A percentile compares a stretch with the other conserved stretches of the same genome.
phyloP scores from a whole-genome alignment of 768 basidiomycete genomes.

The Suillus subalutaceus region DNA sequence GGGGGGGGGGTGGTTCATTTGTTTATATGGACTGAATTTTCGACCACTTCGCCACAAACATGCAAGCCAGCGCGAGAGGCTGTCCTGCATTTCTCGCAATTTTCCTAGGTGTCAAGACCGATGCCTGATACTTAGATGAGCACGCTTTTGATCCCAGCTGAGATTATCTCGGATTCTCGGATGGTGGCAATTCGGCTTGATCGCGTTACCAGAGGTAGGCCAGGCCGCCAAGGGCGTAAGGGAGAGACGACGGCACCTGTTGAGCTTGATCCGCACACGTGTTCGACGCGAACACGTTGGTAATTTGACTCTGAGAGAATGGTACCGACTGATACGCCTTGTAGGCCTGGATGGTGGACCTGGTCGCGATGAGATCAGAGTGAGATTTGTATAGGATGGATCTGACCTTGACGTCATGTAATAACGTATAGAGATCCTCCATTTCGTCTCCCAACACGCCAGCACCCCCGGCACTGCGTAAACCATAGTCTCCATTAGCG shows the following conservation, averaged over 20 bases:
- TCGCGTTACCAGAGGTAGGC: slow-evolving; percentile 94
- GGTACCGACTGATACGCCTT: slow-evolving; percentile 91
- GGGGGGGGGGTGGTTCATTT: no score
- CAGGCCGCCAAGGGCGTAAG: slow-evolving; percentile 79
- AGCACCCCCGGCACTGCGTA: slow-evolving; percentile 47
- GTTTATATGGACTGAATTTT: neutral
- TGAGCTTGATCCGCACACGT: slow-evolving; percentile 66
- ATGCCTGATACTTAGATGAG: slow-evolving; percentile 97
- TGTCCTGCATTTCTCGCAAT: slow-evolving; percentile 73
- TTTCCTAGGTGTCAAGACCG: slow-evolving; percentile 86
- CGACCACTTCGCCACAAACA: slow-evolving; percentile 86
- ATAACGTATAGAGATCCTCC: slow-evolving; percentile 81
- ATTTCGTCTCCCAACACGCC: slow-evolving; percentile 89
- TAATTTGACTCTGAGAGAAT: slow-evolving; percentile 86
- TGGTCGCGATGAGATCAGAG: slow-evolving; percentile 29
- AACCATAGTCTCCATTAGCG: slow-evolving; percentile 81
- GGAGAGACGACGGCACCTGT: slow-evolving; percentile 77
- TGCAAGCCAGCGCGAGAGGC: slow-evolving; percentile 79
- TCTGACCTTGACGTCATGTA: slow-evolving; percentile 75
- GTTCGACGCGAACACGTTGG: slow-evolving; percentile 94
- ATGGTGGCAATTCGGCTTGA: slow-evolving; percentile 72
- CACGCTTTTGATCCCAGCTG: slow-evolving; percentile 73
- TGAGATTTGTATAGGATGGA: neutral
- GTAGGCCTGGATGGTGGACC: slow-evolving; percentile 76
- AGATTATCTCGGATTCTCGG: slow-evolving; percentile 70